These are phyloP conservation scores for Fusarium sp. DNA, from an alignment of 2,329 filamentous ascomycete species.

Conservation along the genomic window DNA sequence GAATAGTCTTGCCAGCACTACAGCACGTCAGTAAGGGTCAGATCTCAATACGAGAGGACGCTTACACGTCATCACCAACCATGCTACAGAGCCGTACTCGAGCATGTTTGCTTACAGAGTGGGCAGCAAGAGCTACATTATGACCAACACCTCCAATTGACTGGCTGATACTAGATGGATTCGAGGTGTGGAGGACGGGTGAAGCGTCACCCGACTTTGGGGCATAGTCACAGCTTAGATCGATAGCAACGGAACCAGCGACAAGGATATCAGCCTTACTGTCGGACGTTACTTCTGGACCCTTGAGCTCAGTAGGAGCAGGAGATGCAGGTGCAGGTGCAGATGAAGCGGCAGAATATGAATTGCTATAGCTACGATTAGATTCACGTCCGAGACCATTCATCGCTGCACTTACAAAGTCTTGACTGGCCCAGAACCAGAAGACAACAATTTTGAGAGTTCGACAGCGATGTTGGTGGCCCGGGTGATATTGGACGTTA, in stretches of 20 bases:
- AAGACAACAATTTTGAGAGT: constrained; percentile 57
- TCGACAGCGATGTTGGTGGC: constrained; percentile 65
- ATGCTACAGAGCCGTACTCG: constrained; percentile 81
- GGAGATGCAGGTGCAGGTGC: constrained; percentile 6
- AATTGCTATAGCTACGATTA: constrained; percentile 50
- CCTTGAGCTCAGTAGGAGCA: constrained; percentile 23
- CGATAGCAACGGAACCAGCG: constrained; percentile 88
- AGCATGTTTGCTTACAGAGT: constrained; percentile 67
- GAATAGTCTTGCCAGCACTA: constrained; percentile 77
- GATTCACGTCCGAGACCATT: constrained; percentile 41
- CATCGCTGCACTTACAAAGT: constrained; percentile 51
- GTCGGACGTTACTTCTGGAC: constrained; percentile 12
- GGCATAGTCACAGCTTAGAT: constrained; percentile 83
- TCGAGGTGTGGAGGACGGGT: constrained; percentile 80
- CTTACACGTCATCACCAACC: constrained; percentile 80
- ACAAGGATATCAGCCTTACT: constrained; percentile 76
- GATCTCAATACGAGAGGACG: not conserved
- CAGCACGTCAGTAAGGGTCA: constrained; percentile 9
- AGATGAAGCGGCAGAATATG: constrained; percentile 31
- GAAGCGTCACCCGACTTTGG: constrained; percentile 43
- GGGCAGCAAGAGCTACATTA: constrained; percentile 88
- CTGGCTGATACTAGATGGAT: constrained; percentile 82
- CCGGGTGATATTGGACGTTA: constrained; percentile 62
- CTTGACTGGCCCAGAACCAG: constrained; percentile 41
- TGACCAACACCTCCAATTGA: constrained; percentile 91